Percentiles rank a stretch among this genome's conserved stretches.
Conservation (phyloP, 768 basidiomycete species). For the Boletus rufocinnamomeus region DNA sequence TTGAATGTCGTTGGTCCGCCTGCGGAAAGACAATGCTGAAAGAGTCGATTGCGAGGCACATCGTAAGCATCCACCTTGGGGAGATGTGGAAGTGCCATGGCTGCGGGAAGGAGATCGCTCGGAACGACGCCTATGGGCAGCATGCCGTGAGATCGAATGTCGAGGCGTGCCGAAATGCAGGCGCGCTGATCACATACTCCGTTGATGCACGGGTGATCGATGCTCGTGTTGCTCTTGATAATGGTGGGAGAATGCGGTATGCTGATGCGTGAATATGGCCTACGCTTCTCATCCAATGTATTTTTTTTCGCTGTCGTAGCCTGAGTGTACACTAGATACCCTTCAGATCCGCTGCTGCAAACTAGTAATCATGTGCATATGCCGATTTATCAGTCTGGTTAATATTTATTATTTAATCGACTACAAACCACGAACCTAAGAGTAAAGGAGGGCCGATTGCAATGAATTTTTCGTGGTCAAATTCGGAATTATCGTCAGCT, state of each 20-base stretch:
- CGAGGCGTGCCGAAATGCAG: slow-evolving; percentile 7
- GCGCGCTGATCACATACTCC: slow-evolving; percentile 13
- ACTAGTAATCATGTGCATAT: too few relatives aligned
- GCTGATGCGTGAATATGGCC: background rate
- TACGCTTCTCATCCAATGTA: too few relatives aligned
- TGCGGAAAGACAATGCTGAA: slow-evolving; percentile 25
- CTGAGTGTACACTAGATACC: too few relatives aligned
- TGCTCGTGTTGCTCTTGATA: slow-evolving; percentile 7
- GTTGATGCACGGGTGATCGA: slow-evolving; percentile 4
- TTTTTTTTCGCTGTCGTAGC: too few relatives aligned
- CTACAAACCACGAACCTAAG: too few relatives aligned
- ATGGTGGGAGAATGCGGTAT: background rate
- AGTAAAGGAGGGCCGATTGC: too few relatives aligned
- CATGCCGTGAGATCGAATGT: slow-evolving; percentile 4
- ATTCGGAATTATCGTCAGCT: too few relatives aligned
- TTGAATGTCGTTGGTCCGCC: slow-evolving; percentile 14
- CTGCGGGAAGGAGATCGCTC: slow-evolving; percentile 14
- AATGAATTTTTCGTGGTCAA: too few relatives aligned
- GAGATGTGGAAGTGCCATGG: slow-evolving; percentile 20
- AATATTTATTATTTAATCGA: too few relatives aligned
- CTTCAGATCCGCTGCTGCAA: too few relatives aligned
- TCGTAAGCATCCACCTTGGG: slow-evolving; percentile 18
- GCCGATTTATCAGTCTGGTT: too few relatives aligned
- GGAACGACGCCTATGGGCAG: slow-evolving; percentile 12
- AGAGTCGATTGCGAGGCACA: slow-evolving; percentile 25